These are phyloP conservation scores for Schoenoplectus tabernaemontani DNA, from an alignment of 202 grass and related monocot genomes.

Conservation along the genomic window DNA sequence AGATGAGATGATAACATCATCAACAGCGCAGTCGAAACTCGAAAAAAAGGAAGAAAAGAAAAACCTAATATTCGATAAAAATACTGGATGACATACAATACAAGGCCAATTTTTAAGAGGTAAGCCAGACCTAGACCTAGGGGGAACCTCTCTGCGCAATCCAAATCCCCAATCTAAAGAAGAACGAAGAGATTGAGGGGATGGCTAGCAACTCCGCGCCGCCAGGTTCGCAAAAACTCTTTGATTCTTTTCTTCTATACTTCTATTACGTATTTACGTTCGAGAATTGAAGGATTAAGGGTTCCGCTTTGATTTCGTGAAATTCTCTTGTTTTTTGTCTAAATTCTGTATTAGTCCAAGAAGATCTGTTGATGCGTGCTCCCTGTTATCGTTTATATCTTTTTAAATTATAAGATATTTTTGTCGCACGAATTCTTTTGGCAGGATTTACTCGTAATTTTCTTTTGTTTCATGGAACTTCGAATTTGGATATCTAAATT, in stretches of 20 bases:
- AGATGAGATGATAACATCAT: background rate
- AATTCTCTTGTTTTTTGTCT: background rate
- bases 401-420: background rate
- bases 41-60: background rate
- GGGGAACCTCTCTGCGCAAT: background rate
- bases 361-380: background rate
- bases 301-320: background rate
- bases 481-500: background rate
- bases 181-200: background rate
- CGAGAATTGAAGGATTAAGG: background rate
- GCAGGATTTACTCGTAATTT: background rate
- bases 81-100: background rate
- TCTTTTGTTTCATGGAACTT: background rate
- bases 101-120: background rate
- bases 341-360: background rate
- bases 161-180: conserved; percentile 10
- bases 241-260: background rate
- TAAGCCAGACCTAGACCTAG: background rate
- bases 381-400: no score
- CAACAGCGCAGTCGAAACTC: background rate
- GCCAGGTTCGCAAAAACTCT: conserved; percentile 18
- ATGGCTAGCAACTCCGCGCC: conserved; percentile 15
- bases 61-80: background rate
- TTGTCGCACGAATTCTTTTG: background rate
- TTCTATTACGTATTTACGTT: background rate